Conservation (phyloP, 176 grass and related monocot species). For the Carex pumila region DNA sequence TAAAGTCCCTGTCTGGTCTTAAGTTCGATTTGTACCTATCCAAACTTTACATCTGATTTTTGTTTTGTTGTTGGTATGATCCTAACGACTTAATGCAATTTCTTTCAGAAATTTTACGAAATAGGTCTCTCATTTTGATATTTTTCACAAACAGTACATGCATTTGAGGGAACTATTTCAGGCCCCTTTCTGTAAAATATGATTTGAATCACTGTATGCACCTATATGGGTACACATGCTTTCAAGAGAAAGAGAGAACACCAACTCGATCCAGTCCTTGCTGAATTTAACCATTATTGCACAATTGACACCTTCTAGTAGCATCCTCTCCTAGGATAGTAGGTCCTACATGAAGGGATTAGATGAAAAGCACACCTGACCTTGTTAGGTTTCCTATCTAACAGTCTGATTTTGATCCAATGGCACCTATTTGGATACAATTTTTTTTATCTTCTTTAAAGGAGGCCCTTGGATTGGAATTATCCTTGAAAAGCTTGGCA, state of each 20-base stretch:
- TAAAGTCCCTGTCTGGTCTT: not conserved
- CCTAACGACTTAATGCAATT: not conserved
- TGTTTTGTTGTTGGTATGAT: not conserved
- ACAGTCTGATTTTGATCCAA: conserved; percentile 2
- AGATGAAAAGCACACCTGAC: not conserved
- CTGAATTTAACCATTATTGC: not conserved
- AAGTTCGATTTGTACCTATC: not conserved
- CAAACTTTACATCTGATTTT: not conserved
- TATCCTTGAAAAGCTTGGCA: not conserved
- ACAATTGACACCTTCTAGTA: not conserved
- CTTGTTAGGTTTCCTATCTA: not conserved
- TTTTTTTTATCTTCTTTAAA: not conserved
- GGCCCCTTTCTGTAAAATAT: not conserved
- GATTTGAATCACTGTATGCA: not conserved
- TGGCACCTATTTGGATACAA: not conserved
- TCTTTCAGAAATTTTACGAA: not conserved
- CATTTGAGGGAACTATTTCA: not conserved
- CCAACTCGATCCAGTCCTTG: not conserved
- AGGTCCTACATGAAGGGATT: not conserved
- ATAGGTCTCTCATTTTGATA: not conserved
- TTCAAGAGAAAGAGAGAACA: not conserved
- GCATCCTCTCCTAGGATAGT: not conserved
- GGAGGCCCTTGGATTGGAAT: not conserved
- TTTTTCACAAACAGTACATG: not conserved
- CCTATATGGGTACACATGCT: not conserved